Base-by-base conservation (phyloP, 257 asterid genomes). In the Gardenia jasminoides region DNA sequence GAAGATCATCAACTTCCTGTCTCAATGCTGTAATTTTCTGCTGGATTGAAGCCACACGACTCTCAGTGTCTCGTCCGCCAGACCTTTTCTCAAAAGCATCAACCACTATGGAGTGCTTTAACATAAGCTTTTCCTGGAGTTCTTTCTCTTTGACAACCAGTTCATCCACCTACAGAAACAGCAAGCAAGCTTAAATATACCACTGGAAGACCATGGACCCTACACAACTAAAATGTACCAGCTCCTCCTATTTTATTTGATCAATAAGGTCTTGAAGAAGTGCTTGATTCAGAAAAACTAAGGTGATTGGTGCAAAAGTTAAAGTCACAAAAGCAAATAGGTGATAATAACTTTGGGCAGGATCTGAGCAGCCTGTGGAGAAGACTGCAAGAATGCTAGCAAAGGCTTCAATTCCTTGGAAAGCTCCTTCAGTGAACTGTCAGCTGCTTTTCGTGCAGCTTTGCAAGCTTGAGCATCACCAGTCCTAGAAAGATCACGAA, bases 401-500 rank as follows among this genome's bases (percentile, higher is more conserved):
- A 84, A 83, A 72, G 96, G 90, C 87, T 88, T 93, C 90, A 91
- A 78, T 80, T 93, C 98, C 86, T 90, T 93, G 0, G 90, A 82
- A 47, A 95, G 87, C 85, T 95, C 99, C 88, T 95, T 95, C 15
- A 89, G 87, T 81, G 82, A 70, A 68, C 84, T 74, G 82, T 93
- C 99, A 31, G 97, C 94, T 74, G 92, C 86, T 89, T 93, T 95
- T 19, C 99, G 97, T 70, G 94, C 87, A 82, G 97, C 92, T 87
- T 95, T 95, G 89, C 98, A 95, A 73, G 94, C 88, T 85, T 89
- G 94, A 80, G 90, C 88, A 79, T 93, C 94, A 24, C 99, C 99
- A 1, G 93, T 95, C 77, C 99, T 89, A 52, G 99, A 93, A 81
- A 95, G 99, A 80, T 95, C 97, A 46, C 91, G 93, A 39, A 95